These are phyloP conservation scores for Raffaelea albimanens DNA, from an alignment of 2,329 filamentous ascomycete species.

Conservation along the genomic window DNA sequence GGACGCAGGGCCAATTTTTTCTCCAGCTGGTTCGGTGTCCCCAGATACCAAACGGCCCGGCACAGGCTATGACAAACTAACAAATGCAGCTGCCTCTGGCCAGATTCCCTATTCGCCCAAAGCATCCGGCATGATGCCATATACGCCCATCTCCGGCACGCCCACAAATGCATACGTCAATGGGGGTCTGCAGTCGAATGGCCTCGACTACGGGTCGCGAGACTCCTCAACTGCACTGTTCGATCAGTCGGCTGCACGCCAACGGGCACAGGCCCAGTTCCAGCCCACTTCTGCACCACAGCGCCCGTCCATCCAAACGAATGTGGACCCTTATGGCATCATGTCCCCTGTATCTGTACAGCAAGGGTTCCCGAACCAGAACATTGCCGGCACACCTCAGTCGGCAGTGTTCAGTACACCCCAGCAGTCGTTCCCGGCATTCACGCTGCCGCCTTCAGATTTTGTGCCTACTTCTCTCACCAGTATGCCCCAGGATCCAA, in stretches of 20 bases:
- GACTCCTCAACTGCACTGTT: slow-evolving; percentile 22
- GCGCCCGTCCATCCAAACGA: slow-evolving; percentile 37
- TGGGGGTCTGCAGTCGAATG: slow-evolving; percentile 20
- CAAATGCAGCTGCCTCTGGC: slow-evolving; percentile 12
- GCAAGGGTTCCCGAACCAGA: slow-evolving; percentile 37
- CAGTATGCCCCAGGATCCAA: slow-evolving; percentile 24
- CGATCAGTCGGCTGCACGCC: slow-evolving; percentile 11
- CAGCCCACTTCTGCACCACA: slow-evolving; percentile 33
- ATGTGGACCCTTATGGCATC: slow-evolving; percentile 38
- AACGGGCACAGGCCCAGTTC: slow-evolving; percentile 19
- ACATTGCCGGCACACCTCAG: slow-evolving; percentile 33
- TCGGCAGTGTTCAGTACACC: slow-evolving; percentile 39
- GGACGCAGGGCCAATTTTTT: slow-evolving; percentile 30
- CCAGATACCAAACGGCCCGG: slow-evolving; percentile 37
- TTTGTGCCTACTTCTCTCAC: slow-evolving; percentile 33
- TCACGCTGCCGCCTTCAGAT: slow-evolving; percentile 53
- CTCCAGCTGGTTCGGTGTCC: slow-evolving; percentile 31
- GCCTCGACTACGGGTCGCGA: slow-evolving; percentile 35
- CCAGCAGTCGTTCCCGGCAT: slow-evolving; percentile 53
- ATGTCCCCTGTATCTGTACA: slow-evolving; percentile 43
- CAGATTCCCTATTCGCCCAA: slow-evolving; percentile 33
- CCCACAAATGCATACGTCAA: slow-evolving; percentile 28
- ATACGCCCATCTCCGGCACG: slow-evolving; percentile 35
- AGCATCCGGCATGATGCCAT: slow-evolving; percentile 28
- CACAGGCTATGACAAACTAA: slow-evolving; percentile 28